Evolutionary conservation across 1,284 basidiomycete species (phyloP).

Genomic region (Sporisorium graminicola): DNA sequence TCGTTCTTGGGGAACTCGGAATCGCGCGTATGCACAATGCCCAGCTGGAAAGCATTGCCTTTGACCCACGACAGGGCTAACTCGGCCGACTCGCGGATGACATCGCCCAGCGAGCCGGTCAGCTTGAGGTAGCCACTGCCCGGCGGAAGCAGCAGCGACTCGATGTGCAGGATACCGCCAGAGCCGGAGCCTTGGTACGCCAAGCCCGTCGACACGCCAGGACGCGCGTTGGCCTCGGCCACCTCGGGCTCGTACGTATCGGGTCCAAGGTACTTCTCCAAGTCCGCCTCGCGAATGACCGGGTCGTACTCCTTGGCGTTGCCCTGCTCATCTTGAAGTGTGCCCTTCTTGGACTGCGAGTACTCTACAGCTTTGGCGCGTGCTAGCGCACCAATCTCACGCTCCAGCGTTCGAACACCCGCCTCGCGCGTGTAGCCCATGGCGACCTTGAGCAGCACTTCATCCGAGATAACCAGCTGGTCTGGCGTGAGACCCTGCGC

Average conservation of each 20-base stretch:
- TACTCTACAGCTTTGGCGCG: constrained; percentile 78
- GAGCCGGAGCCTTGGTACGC: constrained; percentile 90
- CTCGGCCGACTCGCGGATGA: constrained; percentile 90
- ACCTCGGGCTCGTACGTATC: constrained; percentile 85
- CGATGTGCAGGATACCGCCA: constrained; percentile 85
- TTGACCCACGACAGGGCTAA: constrained; percentile 79
- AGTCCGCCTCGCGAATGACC: constrained; percentile 78
- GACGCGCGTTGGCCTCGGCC: constrained; percentile 78
- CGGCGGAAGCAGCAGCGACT: constrained; percentile 79
- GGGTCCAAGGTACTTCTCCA: constrained; percentile 87
- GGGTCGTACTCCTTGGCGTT: constrained; percentile 74
- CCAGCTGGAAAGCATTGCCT: constrained; percentile 82
- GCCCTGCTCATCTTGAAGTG: constrained; percentile 54
- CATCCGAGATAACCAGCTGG: constrained; percentile 76
- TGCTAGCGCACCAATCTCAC: constrained; percentile 86
- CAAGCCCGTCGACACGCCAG: constrained; percentile 82
- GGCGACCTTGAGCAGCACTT: constrained; percentile 79
- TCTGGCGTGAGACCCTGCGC: constrained; percentile 76
- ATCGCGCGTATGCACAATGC: constrained; percentile 78
- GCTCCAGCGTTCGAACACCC: constrained; percentile 89
- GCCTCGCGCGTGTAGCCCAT: constrained; percentile 87
- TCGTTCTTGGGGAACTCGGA: constrained; percentile 84
- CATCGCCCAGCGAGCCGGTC: constrained; percentile 78
- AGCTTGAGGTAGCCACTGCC: constrained; percentile 80
- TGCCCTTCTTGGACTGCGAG: constrained; percentile 78